These are phyloP conservation scores for Cyberlindnera nakhonratchasimensis DNA, from an alignment of 805 yeast genomes.

Conservation along the genomic window DNA sequence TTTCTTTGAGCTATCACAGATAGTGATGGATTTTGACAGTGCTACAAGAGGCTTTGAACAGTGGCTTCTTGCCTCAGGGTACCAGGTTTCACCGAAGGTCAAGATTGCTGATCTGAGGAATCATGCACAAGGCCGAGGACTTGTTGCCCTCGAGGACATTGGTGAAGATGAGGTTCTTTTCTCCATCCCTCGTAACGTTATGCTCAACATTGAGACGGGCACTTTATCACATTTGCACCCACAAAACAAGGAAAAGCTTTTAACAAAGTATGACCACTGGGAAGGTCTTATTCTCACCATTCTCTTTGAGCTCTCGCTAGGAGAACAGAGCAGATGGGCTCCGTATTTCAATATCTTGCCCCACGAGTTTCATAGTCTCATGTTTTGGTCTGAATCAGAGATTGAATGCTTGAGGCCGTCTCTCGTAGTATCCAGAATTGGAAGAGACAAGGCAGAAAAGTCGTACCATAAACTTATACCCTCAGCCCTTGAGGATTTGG, in stretches of 20 bases:
- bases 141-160: conserved; percentile 63
- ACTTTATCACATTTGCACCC: conserved; percentile 34
- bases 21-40: conserved; percentile 19
- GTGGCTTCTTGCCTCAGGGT: conserved; percentile 45
- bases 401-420: conserved; percentile 62
- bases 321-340: conserved; percentile 55
- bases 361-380: conserved; percentile 54
- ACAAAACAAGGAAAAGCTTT: conserved; percentile 33
- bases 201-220: conserved; percentile 60
- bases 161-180: conserved; percentile 61
- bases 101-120: conserved; percentile 56
- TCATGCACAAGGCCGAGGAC: conserved; percentile 70
- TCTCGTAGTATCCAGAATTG: conserved; percentile 63
- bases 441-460: conserved; percentile 59
- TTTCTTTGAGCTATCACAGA: not conserved
- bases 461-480: conserved; percentile 50
- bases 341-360: conserved; percentile 77
- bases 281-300: conserved; percentile 68
- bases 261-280: conserved; percentile 63
- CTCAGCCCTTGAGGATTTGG: conserved; percentile 36
- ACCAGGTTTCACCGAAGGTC: conserved; percentile 53
- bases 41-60: conserved; percentile 39
- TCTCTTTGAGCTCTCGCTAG: conserved; percentile 52
- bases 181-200: conserved; percentile 55
- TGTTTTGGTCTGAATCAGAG: conserved; percentile 76